Percentiles rank a stretch among this genome's conserved stretches.
These are phyloP conservation scores for Lyophyllum decastes DNA, from an alignment of 768 basidiomycete species.

Conservation along the genomic window DNA sequence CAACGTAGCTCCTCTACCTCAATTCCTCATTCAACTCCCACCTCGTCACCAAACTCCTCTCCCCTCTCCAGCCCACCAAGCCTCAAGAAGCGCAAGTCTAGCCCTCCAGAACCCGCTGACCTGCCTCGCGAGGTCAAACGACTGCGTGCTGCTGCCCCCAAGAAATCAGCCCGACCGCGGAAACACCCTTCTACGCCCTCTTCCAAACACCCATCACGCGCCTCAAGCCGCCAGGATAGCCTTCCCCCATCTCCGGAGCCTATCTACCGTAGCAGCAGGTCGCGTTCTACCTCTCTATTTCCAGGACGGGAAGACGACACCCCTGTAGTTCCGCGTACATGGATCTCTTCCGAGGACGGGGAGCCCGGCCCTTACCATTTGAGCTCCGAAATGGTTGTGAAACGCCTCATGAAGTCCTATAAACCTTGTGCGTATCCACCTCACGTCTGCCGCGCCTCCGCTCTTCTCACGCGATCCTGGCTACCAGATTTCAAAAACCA, in stretches of 20 bases:
- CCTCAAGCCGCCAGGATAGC: slow-evolving; percentile 40
- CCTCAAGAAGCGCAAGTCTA: slow-evolving; percentile 36
- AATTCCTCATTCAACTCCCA: slow-evolving; percentile 4
- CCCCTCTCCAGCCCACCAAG: slow-evolving; percentile 29
- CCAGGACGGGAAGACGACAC: slow-evolving; percentile 36
- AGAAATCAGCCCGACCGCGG: slow-evolving; percentile 24
- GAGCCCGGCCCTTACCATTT: slow-evolving; percentile 51
- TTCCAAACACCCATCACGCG: slow-evolving; percentile 42
- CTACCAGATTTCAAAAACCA: slow-evolving; percentile 69
- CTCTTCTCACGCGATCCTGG: slow-evolving; percentile 13
- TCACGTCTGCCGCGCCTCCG: background rate
- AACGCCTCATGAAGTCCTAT: slow-evolving; percentile 63
- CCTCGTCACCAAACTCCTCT: slow-evolving; percentile 27
- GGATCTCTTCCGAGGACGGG: slow-evolving; percentile 55
- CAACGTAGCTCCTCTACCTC: slow-evolving; percentile 16
- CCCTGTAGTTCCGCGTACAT: slow-evolving; percentile 43
- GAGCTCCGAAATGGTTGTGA: slow-evolving; percentile 68
- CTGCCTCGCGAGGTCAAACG: slow-evolving; percentile 43
- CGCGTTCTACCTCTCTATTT: slow-evolving; percentile 64
- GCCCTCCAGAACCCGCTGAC: slow-evolving; percentile 10
- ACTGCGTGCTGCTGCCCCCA: slow-evolving; percentile 28
- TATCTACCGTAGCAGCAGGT: slow-evolving; percentile 60
- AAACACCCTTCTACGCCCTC: slow-evolving; percentile 35
- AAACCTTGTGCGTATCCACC: slow-evolving; percentile 62
- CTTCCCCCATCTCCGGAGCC: slow-evolving; percentile 50